Percentiles rank a stretch among this genome's conserved stretches.
These are phyloP conservation scores for Anisodus tanguticus DNA, from an alignment of 257 asterid species.

Conservation along the genomic window DNA sequence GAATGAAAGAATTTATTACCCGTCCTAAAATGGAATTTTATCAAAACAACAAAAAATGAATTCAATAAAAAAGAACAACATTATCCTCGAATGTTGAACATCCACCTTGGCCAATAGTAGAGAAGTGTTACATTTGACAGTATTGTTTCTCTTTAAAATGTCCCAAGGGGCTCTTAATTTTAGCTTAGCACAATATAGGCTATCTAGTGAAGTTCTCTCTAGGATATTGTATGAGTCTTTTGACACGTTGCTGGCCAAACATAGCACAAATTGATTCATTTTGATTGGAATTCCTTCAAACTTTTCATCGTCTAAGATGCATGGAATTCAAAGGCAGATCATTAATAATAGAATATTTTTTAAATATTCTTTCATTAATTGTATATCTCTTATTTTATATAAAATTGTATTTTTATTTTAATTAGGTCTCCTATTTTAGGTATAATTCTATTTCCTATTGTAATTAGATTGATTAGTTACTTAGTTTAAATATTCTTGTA, in stretches of 20 bases:
- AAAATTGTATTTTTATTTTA: no score
- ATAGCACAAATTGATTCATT: constrained; percentile 66
- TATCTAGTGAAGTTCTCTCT: constrained; percentile 50
- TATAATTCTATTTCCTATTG: no score
- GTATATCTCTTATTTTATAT: no score
- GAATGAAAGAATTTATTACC: no score
- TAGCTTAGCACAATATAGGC: constrained; percentile 51
- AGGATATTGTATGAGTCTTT: constrained; percentile 31
- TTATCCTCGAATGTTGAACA: constrained; percentile 72
- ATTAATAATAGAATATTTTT: no score
- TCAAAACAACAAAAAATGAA: no score
- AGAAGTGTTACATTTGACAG: constrained; percentile 51
- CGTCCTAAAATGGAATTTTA: no score
- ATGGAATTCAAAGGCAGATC: no score
- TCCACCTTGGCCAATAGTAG: constrained; percentile 78
- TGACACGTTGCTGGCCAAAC: constrained; percentile 36
- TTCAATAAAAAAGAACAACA: constrained; percentile 43
- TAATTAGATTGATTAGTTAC: no score
- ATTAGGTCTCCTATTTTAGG: no score
- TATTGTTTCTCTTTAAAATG: constrained; percentile 43
- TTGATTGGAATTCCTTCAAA: constrained; percentile 46
- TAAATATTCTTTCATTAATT: no score
- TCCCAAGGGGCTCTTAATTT: constrained; percentile 61
- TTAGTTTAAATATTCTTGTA: no score
- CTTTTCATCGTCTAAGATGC: constrained; percentile 49